Evolutionary conservation across 1,139 yeast species (phyloP).

Genomic region (Yamadazyma spencermartinsiae): DNA sequence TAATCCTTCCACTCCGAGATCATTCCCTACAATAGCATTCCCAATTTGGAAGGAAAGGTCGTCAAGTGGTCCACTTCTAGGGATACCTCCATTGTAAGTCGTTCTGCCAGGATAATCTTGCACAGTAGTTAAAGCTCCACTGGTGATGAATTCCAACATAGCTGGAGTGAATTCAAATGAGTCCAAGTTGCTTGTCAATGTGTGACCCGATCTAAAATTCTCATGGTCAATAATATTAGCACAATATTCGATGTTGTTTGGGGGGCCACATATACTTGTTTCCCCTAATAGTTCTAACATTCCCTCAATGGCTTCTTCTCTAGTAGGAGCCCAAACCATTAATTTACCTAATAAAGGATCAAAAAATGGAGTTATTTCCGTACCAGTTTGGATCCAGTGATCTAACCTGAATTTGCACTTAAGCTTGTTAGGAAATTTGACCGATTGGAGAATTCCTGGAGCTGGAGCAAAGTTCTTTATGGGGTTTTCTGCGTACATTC

Average conservation of each 20-base stretch:
- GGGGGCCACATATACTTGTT: conserved; percentile 26
- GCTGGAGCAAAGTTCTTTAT: conserved; percentile 30
- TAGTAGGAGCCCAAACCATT: conserved; percentile 30
- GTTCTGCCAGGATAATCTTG: conserved; percentile 9
- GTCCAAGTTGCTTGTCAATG: conserved; percentile 5
- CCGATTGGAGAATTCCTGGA: conserved; percentile 30
- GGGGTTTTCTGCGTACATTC: conserved; percentile 37
- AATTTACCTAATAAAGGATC: conserved; percentile 35
- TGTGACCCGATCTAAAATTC: conserved; percentile 5
- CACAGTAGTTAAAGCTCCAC: conserved; percentile 10
- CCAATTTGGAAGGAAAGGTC: conserved; percentile 7
- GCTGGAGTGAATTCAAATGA: conserved; percentile 7
- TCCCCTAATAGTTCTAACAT: conserved; percentile 21
- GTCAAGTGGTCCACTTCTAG: conserved; percentile 8
- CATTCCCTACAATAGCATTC: conserved; percentile 8
- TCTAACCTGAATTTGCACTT: conserved; percentile 23
- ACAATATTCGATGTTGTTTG: conserved; percentile 28
- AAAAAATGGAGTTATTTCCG: conserved; percentile 31
- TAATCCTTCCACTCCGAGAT: conserved; percentile 5
- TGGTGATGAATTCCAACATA: conserved; percentile 3
- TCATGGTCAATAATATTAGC: conserved; percentile 1
- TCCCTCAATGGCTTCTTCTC: conserved; percentile 20
- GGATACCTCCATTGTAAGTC: conserved; percentile 9
- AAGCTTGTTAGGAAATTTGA: conserved; percentile 18
- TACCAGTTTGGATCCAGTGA: conserved; percentile 33